These are phyloP conservation scores for Platanthera guangdongensis DNA, from an alignment of 106 monocot species.

Conservation along the genomic window DNA sequence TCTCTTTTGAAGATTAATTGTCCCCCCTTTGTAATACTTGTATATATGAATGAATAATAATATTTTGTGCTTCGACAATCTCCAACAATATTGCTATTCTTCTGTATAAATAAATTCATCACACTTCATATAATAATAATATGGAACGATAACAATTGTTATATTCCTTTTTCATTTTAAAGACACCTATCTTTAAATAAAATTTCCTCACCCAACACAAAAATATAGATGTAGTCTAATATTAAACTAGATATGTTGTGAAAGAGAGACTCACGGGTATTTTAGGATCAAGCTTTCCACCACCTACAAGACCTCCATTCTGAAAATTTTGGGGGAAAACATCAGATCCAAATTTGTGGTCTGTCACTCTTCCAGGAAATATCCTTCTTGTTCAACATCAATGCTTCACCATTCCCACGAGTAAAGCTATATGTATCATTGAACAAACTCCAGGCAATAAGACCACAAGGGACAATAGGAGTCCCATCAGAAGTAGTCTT, in stretches of 20 bases:
- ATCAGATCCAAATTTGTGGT: conserved; percentile 58
- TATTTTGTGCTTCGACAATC: too few species aligned
- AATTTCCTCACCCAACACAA: too few species aligned
- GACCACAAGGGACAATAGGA: conserved; percentile 72
- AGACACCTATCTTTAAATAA: too few species aligned
- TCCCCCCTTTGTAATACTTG: too few species aligned
- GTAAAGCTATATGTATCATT: conserved; percentile 64
- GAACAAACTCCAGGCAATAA: conserved; percentile 86
- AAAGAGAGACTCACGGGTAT: conserved; percentile 38
- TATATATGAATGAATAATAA: too few species aligned
- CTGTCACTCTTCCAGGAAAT: conserved; percentile 87
- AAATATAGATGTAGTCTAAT: not conserved
- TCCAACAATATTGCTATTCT: too few species aligned
- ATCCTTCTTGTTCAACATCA: conserved; percentile 47
- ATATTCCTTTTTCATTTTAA: too few species aligned
- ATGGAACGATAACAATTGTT: too few species aligned
- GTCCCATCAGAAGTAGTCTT: conserved; percentile 17
- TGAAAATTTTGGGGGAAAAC: conserved; percentile 73
- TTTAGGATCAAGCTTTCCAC: conserved; percentile 32
- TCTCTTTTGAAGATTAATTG: too few species aligned
- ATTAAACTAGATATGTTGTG: not conserved
- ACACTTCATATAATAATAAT: too few species aligned
- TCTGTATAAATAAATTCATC: too few species aligned
- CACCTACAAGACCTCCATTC: conserved; percentile 45
- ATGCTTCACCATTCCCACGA: conserved; percentile 12